Evolutionary conservation across 129 eudicot species (phyloP), one percentile per base, ranked within the genome.

Genomic region (Tanacetum coccineum): DNA sequence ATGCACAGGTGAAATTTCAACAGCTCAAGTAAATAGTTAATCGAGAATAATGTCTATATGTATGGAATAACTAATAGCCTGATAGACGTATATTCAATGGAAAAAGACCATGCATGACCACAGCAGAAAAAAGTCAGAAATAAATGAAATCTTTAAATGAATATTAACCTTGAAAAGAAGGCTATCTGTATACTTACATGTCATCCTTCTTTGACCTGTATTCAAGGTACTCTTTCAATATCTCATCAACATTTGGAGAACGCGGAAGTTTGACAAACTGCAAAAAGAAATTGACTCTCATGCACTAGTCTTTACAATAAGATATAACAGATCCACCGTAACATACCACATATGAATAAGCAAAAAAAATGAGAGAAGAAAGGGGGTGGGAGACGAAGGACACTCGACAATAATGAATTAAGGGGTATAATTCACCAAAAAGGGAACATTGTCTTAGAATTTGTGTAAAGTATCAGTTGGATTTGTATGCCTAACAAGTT

Each of bases 231-330:
- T 75, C 70, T 51, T 71, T 75, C 70, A 87, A 48, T 72, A 91
- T 82, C 20, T 69, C 87, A 59, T 72, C 85, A 8, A 87, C 81
- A 69, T 78, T 87, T 55, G 97, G 97, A 44, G 75, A 57, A 48
- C 97, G 86, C 1, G 95, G 97, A 72, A 91, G 92, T 67, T 77
- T 79, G 53, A 87, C 90, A 66, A 84, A 84, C 97, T 91, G 87
- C 76, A 82, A 32, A 17, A 65, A 58, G 9, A 57, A 47, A 60
- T 13, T 59, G 25, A 2, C 10, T 62, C 47, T 60, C 52, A 70
- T 25, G 32, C 20, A 32, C 46, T 36, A 20, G 18, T 50, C 42
- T 42, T n/a, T 42, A 36, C 13, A 22, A 51, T 50, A 50, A 30
- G 28, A 6, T 30, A 22, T 25, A 57, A 57, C 15, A 20, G 22